Evolutionary conservation across 805 yeast species (phyloP).

Genomic region (Lachancea quebecensis): DNA sequence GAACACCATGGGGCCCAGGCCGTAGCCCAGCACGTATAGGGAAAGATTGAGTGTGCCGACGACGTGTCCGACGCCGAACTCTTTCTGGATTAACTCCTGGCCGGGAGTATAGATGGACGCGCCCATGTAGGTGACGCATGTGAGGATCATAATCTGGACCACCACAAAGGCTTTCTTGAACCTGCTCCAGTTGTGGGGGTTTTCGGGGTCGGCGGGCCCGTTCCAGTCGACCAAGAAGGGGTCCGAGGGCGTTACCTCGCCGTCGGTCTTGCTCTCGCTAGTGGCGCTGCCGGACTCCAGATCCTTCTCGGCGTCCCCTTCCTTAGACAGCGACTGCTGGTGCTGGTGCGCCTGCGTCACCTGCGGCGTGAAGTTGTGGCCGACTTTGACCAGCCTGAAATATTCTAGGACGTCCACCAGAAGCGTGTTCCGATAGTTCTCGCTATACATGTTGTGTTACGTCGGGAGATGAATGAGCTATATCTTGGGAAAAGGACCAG

Average conservation of each 20-base stretch:
- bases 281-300: neutral
- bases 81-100: conserved; percentile 35
- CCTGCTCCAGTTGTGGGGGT: conserved; percentile 52
- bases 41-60: conserved; percentile 47
- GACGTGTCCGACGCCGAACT: conserved; percentile 39
- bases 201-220: conserved; percentile 42
- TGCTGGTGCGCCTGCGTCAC: neutral
- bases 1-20: conserved; percentile 51
- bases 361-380: conserved; percentile 2
- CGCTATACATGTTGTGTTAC: conserved; percentile 5
- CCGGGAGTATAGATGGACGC: conserved; percentile 53
- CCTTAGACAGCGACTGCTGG: too few relatives aligned
- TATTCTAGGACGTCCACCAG: conserved; percentile 22
- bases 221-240: conserved; percentile 19
- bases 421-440: conserved; percentile 18
- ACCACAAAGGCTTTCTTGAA: conserved; percentile 35
- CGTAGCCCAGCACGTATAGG: conserved; percentile 53
- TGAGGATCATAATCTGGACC: conserved; percentile 37
- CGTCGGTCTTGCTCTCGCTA: too few relatives aligned
- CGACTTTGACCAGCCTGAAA: conserved; percentile 9
- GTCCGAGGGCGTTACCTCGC: too few relatives aligned
- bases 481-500: too few relatives aligned
- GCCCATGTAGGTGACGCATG: conserved; percentile 49
- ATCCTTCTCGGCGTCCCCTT: neutral
- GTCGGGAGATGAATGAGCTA: too few relatives aligned